These are phyloP conservation scores for Forsythia suspensa DNA, from an alignment of 257 asterid species.

Conservation along the genomic window DNA sequence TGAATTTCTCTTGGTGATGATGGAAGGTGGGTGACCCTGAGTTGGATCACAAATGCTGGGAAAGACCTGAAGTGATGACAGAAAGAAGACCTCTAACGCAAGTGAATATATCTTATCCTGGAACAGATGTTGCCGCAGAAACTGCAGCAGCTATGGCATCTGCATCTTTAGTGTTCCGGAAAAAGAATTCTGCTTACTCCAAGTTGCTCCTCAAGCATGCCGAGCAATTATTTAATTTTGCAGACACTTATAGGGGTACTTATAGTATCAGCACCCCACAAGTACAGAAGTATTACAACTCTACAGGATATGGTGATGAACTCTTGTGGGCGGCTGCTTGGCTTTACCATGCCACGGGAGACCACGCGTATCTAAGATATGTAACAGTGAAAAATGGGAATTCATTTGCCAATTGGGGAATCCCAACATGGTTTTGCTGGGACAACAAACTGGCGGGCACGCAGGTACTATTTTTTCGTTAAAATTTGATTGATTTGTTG, in stretches of 20 bases:
- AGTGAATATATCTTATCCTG: slow-evolving; percentile 55
- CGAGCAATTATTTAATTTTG: slow-evolving; percentile 47
- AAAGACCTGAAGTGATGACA: slow-evolving; percentile 51
- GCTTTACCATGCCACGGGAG: slow-evolving; percentile 66
- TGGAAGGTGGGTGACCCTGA: slow-evolving; percentile 63
- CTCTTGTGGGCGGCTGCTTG: slow-evolving; percentile 80
- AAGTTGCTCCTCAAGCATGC: slow-evolving; percentile 50
- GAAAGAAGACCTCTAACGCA: slow-evolving; percentile 42
- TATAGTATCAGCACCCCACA: slow-evolving; percentile 52
- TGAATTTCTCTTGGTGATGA: not conserved
- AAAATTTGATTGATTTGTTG: not conserved
- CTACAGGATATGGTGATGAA: slow-evolving; percentile 65
- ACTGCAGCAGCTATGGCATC: slow-evolving; percentile 79
- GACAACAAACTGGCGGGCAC: slow-evolving; percentile 63
- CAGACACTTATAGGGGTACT: slow-evolving; percentile 50
- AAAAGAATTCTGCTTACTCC: slow-evolving; percentile 41
- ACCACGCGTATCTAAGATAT: slow-evolving; percentile 37
- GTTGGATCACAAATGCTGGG: slow-evolving; percentile 68
- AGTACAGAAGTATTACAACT: slow-evolving; percentile 51
- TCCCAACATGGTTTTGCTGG: slow-evolving; percentile 59
- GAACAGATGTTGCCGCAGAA: slow-evolving; percentile 76
- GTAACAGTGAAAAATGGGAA: slow-evolving; percentile 42
- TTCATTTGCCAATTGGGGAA: slow-evolving; percentile 53
- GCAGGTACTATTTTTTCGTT: slow-evolving; percentile 33
- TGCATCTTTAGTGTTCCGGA: slow-evolving; percentile 55